Percentiles rank a stretch among this genome's conserved stretches.
Conservation (phyloP, 2,329 filamentous ascomycete species). For the Colletotrichum neosansevieriae region DNA sequence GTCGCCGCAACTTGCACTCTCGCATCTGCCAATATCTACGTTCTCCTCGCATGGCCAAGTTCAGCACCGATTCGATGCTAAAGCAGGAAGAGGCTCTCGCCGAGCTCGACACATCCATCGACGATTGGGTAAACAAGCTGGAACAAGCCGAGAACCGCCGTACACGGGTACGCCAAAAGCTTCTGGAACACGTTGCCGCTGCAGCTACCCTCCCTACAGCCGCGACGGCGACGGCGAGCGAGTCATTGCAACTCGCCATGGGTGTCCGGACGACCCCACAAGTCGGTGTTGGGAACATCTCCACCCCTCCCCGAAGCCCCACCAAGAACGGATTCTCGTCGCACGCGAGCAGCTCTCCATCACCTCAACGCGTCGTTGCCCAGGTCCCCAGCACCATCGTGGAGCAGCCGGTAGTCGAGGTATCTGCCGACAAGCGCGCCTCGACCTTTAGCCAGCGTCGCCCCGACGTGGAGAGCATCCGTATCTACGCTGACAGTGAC, state of each 20-base stretch:
- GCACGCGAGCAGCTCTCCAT: slow-evolving; percentile 56
- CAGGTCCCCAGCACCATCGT: slow-evolving; percentile 69
- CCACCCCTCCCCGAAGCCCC: slow-evolving; percentile 71
- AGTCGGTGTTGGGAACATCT: slow-evolving; percentile 56
- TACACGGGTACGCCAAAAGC: slow-evolving; percentile 80
- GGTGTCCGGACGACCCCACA: slow-evolving; percentile 48
- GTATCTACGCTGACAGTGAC: slow-evolving; percentile 75
- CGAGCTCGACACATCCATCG: slow-evolving; percentile 81
- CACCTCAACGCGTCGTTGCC: slow-evolving; percentile 64
- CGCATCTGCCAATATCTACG: slow-evolving; percentile 83
- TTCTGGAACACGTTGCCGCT: slow-evolving; percentile 84
- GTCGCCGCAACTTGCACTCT: slow-evolving; percentile 80
- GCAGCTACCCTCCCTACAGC: slow-evolving; percentile 66
- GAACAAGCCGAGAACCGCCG: slow-evolving; percentile 84
- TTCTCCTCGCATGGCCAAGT: slow-evolving; percentile 76
- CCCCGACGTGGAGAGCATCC: slow-evolving; percentile 71
- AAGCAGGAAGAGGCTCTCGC: slow-evolving; percentile 84
- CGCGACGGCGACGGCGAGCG: slow-evolving; percentile 49
- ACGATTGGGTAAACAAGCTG: slow-evolving; percentile 85
- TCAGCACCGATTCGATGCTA: slow-evolving; percentile 80
- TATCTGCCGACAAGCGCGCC: slow-evolving; percentile 47
- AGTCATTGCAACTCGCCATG: slow-evolving; percentile 57
- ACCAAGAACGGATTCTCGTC: slow-evolving; percentile 56
- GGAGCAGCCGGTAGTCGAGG: slow-evolving; percentile 63
- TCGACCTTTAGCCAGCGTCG: slow-evolving; percentile 49